These are phyloP conservation scores for Venturia carpophila DNA, from an alignment of 2,329 filamentous ascomycete genomes.

Conservation along the genomic window DNA sequence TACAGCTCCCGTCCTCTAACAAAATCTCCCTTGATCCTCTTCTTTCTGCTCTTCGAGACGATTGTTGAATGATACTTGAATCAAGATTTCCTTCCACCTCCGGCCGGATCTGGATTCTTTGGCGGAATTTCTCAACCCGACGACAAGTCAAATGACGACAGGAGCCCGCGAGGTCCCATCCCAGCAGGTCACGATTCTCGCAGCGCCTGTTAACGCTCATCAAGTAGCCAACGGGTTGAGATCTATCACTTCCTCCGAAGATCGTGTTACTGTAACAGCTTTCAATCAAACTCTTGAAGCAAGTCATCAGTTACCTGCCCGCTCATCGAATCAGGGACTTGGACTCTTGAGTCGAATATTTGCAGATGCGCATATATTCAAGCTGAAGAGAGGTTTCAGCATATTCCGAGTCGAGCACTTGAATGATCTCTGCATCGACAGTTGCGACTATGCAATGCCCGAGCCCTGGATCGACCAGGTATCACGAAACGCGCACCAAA, in stretches of 20 bases:
- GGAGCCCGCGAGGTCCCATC: not conserved
- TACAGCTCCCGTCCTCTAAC: too few species aligned
- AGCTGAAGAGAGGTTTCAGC: not conserved
- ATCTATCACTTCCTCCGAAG: not conserved
- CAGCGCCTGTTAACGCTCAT: not conserved
- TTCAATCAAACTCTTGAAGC: not conserved
- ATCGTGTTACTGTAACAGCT: not conserved
- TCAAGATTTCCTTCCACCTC: not conserved
- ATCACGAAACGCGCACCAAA: not conserved
- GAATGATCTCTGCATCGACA: not conserved
- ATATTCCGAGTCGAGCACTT: not conserved
- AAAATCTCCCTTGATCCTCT: not conserved
- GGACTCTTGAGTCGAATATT: not conserved
- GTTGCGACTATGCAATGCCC: not conserved
- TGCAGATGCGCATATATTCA: not conserved
- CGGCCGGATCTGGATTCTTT: not conserved
- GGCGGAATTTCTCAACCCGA: not conserved
- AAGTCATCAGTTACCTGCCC: not conserved
- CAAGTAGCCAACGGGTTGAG: not conserved
- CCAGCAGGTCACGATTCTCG: too few species aligned
- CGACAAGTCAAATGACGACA: not conserved
- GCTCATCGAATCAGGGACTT: not conserved
- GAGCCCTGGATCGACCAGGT: not conserved
- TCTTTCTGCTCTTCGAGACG: not conserved
- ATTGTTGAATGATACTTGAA: not conserved